Evolutionary conservation across 208 protist genomes (phyloP), one percentile per base, ranked within the genome.

Genomic region (Leishmania tropica): DNA sequence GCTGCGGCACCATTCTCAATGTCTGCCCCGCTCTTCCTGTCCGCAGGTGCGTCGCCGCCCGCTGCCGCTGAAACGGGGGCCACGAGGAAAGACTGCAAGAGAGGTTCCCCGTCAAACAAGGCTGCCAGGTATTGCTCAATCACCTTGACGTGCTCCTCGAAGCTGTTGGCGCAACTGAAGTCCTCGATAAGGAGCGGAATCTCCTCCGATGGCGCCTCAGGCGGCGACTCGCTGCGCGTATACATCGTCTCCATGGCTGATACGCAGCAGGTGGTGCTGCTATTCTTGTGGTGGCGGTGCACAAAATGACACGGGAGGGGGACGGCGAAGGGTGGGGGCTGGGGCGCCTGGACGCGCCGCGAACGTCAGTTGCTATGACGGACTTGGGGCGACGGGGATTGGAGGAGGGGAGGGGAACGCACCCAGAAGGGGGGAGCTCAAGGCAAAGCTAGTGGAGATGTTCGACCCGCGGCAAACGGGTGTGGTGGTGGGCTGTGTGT

Each of bases 161-260:
- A 96, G 51, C 70, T 83, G 51, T 90, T 96, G 40, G 85, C 87
- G 75, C 90, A 96, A 28, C 90, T 93, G 85, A 92, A 96, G 82
- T 96, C 93, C 42, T 89, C 81, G 78, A 96, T 94, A 64, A 90
- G 89, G 35, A 96, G 87, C 35, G 93, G 91, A 37, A 90, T 82
- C 68, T 94, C 92, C 72, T 78, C 74, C 7, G 53, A 42, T 28
- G 51, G 47, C 31, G 51, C 35, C 28, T 54, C 71, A 21, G 4
- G 45, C 70, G 70, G 37, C 45, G 70, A 56, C 70, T 75, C 28
- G 35, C 31, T 76, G 51, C 73, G 51, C 47, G 21, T 17, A 11
- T 62, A 8, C 73, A 28, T 35, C 13, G 60, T 79, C 42, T 76
- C 48, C 42, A 79, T 68, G 40, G 42, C 28, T 75, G 42, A 73